Percentiles rank a stretch among this genome's conserved stretches.
phyloP scores from a whole-genome alignment of 192 early-diverging fungal genomes.

The Chytriomyces sp. region DNA sequence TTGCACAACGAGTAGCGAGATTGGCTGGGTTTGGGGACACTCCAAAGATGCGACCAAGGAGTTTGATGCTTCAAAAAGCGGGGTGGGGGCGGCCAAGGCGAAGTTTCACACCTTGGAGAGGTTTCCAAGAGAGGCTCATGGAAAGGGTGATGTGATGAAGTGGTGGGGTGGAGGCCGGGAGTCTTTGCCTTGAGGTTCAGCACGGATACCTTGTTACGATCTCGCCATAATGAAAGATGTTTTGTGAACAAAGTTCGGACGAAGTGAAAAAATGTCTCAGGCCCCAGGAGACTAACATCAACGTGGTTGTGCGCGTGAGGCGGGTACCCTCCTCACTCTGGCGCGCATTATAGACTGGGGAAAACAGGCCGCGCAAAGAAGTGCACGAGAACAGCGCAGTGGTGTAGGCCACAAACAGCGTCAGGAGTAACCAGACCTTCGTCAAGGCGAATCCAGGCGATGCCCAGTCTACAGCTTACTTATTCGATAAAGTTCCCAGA shows the following conservation, averaged over 20 bases:
- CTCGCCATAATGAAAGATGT: too few species aligned
- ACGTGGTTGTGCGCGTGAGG: conserved; percentile 53
- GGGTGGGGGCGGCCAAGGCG: background rate
- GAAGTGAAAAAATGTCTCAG: conserved; percentile 19
- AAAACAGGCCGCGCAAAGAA: conserved; percentile 60
- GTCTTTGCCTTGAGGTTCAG: conserved; percentile 39
- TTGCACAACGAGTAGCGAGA: conserved; percentile 48
- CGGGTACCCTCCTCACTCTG: conserved; percentile 1
- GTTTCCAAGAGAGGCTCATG: conserved; percentile 43
- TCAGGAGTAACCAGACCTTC: conserved; percentile 63
- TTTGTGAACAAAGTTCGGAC: background rate
- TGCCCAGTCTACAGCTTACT: conserved; percentile 69
- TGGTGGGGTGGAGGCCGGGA: conserved; percentile 52
- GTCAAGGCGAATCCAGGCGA: conserved; percentile 55
- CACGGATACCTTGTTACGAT: too few species aligned
- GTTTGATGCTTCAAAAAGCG: conserved; percentile 16
- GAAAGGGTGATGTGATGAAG: conserved; percentile 43
- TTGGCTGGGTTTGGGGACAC: conserved; percentile 52
- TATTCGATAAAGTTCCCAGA: conserved; percentile 92
- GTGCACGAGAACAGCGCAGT: conserved; percentile 66
- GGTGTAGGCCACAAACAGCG: conserved; percentile 55
- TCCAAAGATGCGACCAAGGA: background rate
- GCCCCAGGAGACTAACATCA: conserved; percentile 56
- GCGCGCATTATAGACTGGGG: background rate
- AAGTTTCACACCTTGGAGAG: conserved; percentile 44